Evolutionary conservation across 1,139 yeast species (phyloP), one percentile per base, ranked within the genome.

Genomic region (Yamadazyma pseudoaaseri): DNA sequence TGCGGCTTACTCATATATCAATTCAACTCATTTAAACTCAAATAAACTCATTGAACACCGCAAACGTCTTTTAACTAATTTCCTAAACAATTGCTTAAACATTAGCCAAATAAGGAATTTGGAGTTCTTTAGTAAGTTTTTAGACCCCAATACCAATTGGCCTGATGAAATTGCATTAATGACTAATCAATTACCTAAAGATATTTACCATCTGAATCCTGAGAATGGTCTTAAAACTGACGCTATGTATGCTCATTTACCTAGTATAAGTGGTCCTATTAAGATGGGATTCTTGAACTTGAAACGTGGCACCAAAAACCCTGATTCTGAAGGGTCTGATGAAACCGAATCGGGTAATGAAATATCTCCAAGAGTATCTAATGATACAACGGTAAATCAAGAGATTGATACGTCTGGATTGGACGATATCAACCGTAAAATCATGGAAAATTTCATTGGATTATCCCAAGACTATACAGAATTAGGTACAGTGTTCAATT

Each of bases 71-170:
- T 70, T 92, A 29, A 70, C 85, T 1, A 80, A 78, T 26, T 92
- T 92, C 52, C 65, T 92, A 37, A 86, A 86, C 52, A 73, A 90
- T 42, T 87, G 97, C 52, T 58, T 78, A 37, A 62, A 65, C 14
- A 79, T 81, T 35, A 65, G 69, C 1, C 77, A 67, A 39, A 66
- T 87, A 9, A 62, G 81, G 16, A 70, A 70, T 28, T 73, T 82
- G 35, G 75, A 76, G 24, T 81, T 86, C 31, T 83, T 86, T 48
- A 73, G 79, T 25, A 79, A 83, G 52, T 90, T 90, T 52, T 60
- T 90, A 42, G 95, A 89, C 52, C 95, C 97, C 5, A 82, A 83
- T 45, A 78, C 86, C 3, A 81, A 81, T 48, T 90, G 95, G 95
- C 58, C 68, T 16, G 76, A 70, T 42, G 82, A 76, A 46, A 67